Evolutionary conservation across 208 protist species (phyloP).

Genomic region (Blechomonas ayalai): DNA sequence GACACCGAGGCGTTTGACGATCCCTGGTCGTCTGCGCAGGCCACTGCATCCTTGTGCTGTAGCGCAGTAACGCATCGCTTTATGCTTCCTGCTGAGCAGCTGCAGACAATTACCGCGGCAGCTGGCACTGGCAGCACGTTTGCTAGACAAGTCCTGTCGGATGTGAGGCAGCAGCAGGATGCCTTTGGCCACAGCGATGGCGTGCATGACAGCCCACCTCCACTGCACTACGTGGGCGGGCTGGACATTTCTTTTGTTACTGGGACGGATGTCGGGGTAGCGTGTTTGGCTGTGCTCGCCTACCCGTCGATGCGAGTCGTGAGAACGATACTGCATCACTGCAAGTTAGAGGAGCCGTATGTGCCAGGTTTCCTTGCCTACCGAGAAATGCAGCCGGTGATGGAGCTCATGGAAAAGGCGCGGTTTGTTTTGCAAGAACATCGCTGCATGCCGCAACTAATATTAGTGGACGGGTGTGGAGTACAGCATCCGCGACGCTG

Average conservation of each 20-base stretch:
- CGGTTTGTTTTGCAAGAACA: slow-evolving; percentile 13
- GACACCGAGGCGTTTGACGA: slow-evolving; percentile 11
- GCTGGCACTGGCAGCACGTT: no score
- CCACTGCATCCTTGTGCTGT: background rate
- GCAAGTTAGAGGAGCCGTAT: slow-evolving; percentile 80
- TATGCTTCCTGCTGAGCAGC: slow-evolving; percentile 1
- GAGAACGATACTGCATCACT: slow-evolving; percentile 41
- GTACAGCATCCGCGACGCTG: slow-evolving; percentile 89
- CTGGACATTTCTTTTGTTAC: slow-evolving; percentile 79
- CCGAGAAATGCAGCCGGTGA: slow-evolving; percentile 75
- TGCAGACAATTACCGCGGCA: background rate
- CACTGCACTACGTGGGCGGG: slow-evolving; percentile 42
- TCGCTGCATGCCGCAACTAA: slow-evolving; percentile 58
- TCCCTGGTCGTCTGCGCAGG: background rate
- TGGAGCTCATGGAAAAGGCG: slow-evolving; percentile 30
- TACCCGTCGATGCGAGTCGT: slow-evolving; percentile 49
- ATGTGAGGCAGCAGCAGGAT: no score
- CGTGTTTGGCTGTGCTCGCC: slow-evolving; percentile 50
- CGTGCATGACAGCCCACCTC: no score
- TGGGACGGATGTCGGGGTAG: slow-evolving; percentile 41
- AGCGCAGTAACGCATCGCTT: background rate
- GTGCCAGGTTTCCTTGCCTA: slow-evolving; percentile 94
- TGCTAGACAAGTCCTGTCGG: no score
- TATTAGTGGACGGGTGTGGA: slow-evolving; percentile 95
- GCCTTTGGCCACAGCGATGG: no score